Base-by-base conservation (phyloP, 441 rosid genomes). In the Syzygium malaccense region DNA sequence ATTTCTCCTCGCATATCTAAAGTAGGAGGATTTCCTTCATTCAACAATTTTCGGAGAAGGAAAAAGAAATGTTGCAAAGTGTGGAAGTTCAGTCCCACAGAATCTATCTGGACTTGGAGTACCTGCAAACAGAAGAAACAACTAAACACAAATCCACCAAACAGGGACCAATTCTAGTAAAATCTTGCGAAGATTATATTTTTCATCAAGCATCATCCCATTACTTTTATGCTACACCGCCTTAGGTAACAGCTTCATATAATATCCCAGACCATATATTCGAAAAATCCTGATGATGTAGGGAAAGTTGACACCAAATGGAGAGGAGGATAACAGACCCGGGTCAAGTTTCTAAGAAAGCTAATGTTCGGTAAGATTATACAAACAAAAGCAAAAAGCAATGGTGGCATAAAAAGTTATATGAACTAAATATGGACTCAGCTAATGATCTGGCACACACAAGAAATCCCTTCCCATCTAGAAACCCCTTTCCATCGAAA, bases 21-120 rank as follows among this genome's bases (percentile, higher is more conserved):
- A 88, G 91, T 90, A 87, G 93, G 88, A 68, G 90, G 90, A 88
- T 92, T 92, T 91, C 92, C 96, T 86, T 94, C 99, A 91, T 94
- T 94, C 87, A 96, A 93, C 88, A 98, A 90, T 92, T 97, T 98
- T 88, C 95, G 91, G 55, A 98, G 94, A 90, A 95, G 94, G 90
- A 98, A 98, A 94, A 95, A 92, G 90, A 96, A 92, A 91, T 98
- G 98, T 89, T 97, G 99, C 88, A 97, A 92, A 89, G 93, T 93
- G 91, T 96, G 98, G 92, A 95, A 97, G 88, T 95, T 95, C 87
- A 93, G 92, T 79, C 92, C 86, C 89, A 94, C 95, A 86, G 96
- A 91, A 92, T 95, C 98, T 90, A 94, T 80, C 89, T 93, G 97
- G 86, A 96, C 98, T 98, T 97, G 95, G 87, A 91, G 83, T 75